Base-by-base conservation (phyloP, 768 basidiomycete species). In the Termitomyces sp. region DNA sequence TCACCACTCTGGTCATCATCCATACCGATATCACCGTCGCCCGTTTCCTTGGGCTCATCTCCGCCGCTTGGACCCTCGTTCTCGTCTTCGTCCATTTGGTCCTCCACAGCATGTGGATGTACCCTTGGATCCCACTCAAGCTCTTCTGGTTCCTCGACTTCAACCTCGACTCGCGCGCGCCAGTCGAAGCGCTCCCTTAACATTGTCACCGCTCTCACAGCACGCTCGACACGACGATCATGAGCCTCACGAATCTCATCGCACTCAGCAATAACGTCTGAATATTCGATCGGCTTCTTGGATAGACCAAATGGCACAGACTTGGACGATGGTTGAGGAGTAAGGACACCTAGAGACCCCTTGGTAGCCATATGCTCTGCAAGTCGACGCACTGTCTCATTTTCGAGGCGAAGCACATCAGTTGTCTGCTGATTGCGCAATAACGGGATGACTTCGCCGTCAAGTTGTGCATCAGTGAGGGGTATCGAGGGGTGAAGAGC, bases 181-280 rank as follows among this genome's bases (percentile, higher is more conserved):
- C 89, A 91, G 47, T 92, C 89, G 66, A 86, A 92, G 68, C 83
- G 87, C 55, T 93, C 91, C 56, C 80, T 73, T 8, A 93, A 72
- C 80, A 93, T 85, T 40, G 76, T 77, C 10, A 94, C 90, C 0
- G 91, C 91, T 43, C 85, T 76, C n/a, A 87, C 78, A 0, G 90
- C 91, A 11, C 91, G 77, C 57, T 91, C 89, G 2, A 87, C 86
- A 5, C 89, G 79, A 46, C 73, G 75, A 68, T 94, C 91, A 62
- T 94, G 91, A 23, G 83, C 87, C 9, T 73, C 73, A 21, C 83
- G 76, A 42, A 92, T 84, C 59, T 83, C 79, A 1, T 75, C 78
- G 63, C 87, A 89, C 64, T 89, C 89, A 21, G 68, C 67, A 19
- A 89, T 64, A 4, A 89, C 86, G 45, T 87, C 86, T 42, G 84